Conservation (phyloP, 2,329 filamentous ascomycete genomes). For the Aureobasidium sp. region DNA sequence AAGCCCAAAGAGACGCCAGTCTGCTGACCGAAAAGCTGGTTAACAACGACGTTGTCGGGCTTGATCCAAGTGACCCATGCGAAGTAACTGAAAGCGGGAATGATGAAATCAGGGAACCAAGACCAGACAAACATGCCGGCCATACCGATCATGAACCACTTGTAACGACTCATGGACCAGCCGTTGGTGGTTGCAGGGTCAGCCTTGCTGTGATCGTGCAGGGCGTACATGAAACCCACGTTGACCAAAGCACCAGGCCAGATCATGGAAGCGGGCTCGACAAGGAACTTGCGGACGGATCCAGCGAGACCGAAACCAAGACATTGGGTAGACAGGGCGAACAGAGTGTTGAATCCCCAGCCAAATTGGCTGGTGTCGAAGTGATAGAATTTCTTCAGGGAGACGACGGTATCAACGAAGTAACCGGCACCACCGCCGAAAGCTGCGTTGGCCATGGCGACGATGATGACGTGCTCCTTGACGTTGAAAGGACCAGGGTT, state of each 20-base stretch:
- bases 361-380: slow-evolving; percentile 55
- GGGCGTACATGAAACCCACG: slow-evolving; percentile 67
- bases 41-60: slow-evolving; percentile 60
- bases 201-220: slow-evolving; percentile 65
- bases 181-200: slow-evolving; percentile 60
- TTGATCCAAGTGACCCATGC: slow-evolving; percentile 85
- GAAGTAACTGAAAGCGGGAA: slow-evolving; percentile 83
- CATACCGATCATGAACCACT: slow-evolving; percentile 74
- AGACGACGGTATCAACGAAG: slow-evolving; percentile 23
- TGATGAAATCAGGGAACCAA: slow-evolving; percentile 72
- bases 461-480: slow-evolving; percentile 26
- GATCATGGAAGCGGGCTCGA: slow-evolving; percentile 81
- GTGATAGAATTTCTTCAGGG: slow-evolving; percentile 63
- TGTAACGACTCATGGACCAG: slow-evolving; percentile 75
- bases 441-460: slow-evolving; percentile 44
- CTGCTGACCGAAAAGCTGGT: slow-evolving; percentile 23
- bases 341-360: slow-evolving; percentile 72
- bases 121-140: slow-evolving; percentile 67
- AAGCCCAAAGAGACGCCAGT: slow-evolving; percentile 24
- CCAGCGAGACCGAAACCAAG: slow-evolving; percentile 82
- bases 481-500: slow-evolving; percentile 44
- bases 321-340: slow-evolving; percentile 80
- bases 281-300: slow-evolving; percentile 70
- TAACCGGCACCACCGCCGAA: slow-evolving; percentile 35
- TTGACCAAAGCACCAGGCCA: slow-evolving; percentile 86